These are phyloP conservation scores for Triticum dicoccoides DNA, from an alignment of 176 grass and related monocot genomes.

Conservation along the genomic window DNA sequence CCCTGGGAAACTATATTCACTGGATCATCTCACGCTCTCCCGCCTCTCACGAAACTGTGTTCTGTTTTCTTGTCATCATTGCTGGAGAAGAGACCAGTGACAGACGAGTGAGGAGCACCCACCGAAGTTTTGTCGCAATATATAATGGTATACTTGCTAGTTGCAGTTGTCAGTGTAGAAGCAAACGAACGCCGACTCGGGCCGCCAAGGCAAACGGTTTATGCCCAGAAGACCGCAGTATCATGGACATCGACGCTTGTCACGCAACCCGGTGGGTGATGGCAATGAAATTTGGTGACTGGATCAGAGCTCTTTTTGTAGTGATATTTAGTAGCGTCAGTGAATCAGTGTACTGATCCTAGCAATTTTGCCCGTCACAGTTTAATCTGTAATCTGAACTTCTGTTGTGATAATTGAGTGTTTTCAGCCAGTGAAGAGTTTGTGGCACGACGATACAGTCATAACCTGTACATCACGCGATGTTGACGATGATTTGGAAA, in stretches of 20 bases:
- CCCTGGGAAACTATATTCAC: constrained; percentile 97
- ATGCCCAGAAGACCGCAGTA: not conserved
- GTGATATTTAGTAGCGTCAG: not conserved
- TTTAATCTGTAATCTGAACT: constrained; percentile 1
- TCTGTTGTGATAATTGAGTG: not conserved
- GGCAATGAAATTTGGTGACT: not conserved
- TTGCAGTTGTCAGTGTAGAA: not conserved
- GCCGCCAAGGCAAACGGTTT: not conserved
- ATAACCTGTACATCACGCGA: not conserved
- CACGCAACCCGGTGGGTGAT: not conserved
- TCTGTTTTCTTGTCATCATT: constrained; percentile 70
- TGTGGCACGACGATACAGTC: not conserved
- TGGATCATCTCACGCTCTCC: constrained; percentile 81
- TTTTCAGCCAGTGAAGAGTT: not conserved
- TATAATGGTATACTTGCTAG: not conserved
- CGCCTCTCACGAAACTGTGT: constrained; percentile 81
- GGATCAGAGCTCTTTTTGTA: constrained; percentile 12
- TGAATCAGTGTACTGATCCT: not conserved
- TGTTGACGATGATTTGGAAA: not conserved
- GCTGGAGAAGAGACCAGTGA: constrained; percentile 57
- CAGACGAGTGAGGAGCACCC: constrained; percentile 23
- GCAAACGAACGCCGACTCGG: not conserved
- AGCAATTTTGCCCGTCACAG: constrained; percentile 30
- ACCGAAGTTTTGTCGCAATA: not conserved
- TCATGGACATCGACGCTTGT: not conserved